Percentiles rank a stretch among this genome's conserved stretches.
phyloP scores from a whole-genome alignment of 2,329 filamentous ascomycete species.

The Aspergillus sp. region DNA sequence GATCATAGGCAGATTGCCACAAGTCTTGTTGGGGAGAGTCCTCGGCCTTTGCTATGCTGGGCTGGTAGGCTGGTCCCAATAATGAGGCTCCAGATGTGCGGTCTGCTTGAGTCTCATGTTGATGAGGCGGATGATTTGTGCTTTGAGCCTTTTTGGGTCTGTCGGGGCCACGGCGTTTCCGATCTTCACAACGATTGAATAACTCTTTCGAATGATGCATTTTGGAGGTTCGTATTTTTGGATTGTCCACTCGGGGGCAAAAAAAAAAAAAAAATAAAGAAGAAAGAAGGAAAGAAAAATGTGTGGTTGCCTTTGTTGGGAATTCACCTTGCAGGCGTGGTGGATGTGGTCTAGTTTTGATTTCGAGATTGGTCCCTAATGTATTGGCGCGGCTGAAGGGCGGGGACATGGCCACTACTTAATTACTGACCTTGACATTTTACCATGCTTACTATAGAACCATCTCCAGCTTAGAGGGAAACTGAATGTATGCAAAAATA shows the following conservation, averaged over 20 bases:
- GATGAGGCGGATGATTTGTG: background rate
- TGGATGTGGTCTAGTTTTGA: too few species aligned
- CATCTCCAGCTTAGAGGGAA: too few species aligned
- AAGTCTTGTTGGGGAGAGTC: slow-evolving; percentile 4
- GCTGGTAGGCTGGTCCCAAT: background rate
- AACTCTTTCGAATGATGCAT: background rate
- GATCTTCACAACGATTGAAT: background rate
- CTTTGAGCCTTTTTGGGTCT: background rate
- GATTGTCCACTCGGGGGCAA: background rate
- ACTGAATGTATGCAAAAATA: too few species aligned
- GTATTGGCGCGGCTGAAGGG: background rate
- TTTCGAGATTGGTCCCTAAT: too few species aligned
- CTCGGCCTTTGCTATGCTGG: background rate
- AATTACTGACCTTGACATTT: background rate
- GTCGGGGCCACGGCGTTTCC: background rate
- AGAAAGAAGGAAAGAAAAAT: background rate
- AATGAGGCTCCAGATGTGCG: background rate
- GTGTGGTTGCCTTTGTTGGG: background rate
- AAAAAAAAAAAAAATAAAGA: too few species aligned
- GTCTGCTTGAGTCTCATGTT: background rate
- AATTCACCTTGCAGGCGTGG: background rate
- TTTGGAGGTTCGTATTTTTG: background rate
- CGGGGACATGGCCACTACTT: background rate
- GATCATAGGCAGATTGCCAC: slow-evolving; percentile 13
- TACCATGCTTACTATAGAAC: too few species aligned